Evolutionary conservation across 345 rosid genomes (phyloP), one percentile per base, ranked within the genome.

Genomic region (Boechera retrofracta): DNA sequence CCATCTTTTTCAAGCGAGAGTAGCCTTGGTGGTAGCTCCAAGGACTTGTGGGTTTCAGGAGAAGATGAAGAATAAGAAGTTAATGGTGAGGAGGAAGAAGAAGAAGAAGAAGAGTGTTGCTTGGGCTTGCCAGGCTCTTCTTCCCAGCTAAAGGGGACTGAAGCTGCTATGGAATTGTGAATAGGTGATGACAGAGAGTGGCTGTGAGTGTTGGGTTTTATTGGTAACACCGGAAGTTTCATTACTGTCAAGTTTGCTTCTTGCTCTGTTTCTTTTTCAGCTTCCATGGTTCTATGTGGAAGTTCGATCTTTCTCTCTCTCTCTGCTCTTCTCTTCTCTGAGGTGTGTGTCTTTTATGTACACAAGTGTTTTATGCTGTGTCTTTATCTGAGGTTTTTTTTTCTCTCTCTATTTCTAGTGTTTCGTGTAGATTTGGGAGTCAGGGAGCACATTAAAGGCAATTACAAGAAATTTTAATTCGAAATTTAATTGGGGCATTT

Each of bases 71-170:
- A 39, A 18, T 67, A 88, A 57, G 58, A 80, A 39, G 81, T 10
- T 79, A 32, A 72, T 15, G 32, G 82, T 64, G 82, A 84, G 51
- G 18, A 80, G 3, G 83, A 48, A 2, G 61, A 52, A 0, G 79
- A 67, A 9, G 77, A 71, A 18, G 80, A 64, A 39, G 82, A 35
- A 61, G 78, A 52, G 21, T 61, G 42, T 74, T 74, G 83, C 58
- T 93, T 88, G 12, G 98, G 97, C 83, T 93, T 93, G 16, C 98
- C 97, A 2, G 98, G 97, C 77, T 88, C 83, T 66, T 91, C 86
- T 70, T 93, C 98, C 98, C 98, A 93, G 45, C 86, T 84, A 68
- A 93, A 93, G 15, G 98, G 98, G 28, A 93, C 89, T 0, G 91
- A 75, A 32, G 93, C 98, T 33, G 86, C 69, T 4, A 79, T 44